Evolutionary conservation across 163 green algal genomes (phyloP).

Genomic region (Trebouxiophyceae sp.): DNA sequence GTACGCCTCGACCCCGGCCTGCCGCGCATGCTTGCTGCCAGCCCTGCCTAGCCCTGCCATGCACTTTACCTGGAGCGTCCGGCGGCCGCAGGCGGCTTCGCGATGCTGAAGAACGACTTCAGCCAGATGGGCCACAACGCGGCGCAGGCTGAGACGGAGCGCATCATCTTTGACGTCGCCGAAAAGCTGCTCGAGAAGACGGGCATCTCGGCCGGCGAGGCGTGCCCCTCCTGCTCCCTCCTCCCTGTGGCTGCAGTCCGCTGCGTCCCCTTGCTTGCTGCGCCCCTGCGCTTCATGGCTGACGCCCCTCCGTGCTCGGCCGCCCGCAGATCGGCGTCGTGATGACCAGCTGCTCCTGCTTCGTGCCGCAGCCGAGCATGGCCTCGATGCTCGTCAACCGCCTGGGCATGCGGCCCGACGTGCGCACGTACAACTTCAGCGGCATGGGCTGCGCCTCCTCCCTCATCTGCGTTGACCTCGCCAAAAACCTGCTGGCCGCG

Average conservation of each 20-base stretch:
- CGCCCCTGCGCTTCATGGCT: not conserved
- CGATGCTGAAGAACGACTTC: no score
- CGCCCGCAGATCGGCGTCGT: conserved; percentile 5
- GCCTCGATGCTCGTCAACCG: conserved; percentile 52
- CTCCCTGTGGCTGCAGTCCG: no score
- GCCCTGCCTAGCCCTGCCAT: no score
- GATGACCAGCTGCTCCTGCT: conserved; percentile 7
- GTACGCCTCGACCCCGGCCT: no score
- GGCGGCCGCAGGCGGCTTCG: no score
- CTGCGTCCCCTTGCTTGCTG: not conserved
- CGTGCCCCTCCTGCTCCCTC: not conserved
- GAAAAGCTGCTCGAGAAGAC: conserved; percentile 48
- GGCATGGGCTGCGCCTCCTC: conserved; percentile 47
- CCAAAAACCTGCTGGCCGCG: conserved; percentile 28
- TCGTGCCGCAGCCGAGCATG: conserved; percentile 2
- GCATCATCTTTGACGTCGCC: conserved; percentile 70
- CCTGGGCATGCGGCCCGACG: conserved; percentile 76
- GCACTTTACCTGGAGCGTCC: no score
- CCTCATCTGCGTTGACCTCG: conserved; percentile 8
- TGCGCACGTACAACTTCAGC: conserved; percentile 56
- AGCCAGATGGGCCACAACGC: no score
- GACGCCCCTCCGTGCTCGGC: no score
- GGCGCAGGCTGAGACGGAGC: conserved; percentile 65
- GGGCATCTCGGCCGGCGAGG: conserved; percentile 10
- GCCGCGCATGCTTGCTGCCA: no score